phyloP scores from a whole-genome alignment of 257 asterid species.

The Catharanthus roseus region DNA sequence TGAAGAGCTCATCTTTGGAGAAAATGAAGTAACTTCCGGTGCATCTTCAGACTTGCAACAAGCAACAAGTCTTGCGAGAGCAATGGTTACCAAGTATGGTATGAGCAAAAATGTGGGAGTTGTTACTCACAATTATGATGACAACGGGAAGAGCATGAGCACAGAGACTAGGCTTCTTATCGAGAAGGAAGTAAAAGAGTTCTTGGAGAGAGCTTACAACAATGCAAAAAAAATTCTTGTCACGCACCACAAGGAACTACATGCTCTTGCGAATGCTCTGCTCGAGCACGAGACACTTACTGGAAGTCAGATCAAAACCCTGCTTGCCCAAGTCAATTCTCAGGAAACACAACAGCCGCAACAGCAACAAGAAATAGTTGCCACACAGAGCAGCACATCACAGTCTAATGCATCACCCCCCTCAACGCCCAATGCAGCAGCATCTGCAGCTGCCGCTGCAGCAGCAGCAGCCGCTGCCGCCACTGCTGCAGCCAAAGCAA shows the following conservation, averaged over 20 bases:
- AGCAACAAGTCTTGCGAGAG: conserved; percentile 70
- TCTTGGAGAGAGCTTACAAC: conserved; percentile 58
- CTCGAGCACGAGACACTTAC: conserved; percentile 77
- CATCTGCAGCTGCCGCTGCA: conserved; percentile 40
- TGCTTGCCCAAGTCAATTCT: conserved; percentile 49
- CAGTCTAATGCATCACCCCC: conserved; percentile 36
- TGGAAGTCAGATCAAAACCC: conserved; percentile 61
- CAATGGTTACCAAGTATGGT: conserved; percentile 80
- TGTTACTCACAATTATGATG: conserved; percentile 69
- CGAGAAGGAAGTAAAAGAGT: conserved; percentile 63
- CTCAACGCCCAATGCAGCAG: conserved; percentile 43
- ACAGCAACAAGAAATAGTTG: conserved; percentile 33
- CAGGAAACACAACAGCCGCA: conserved; percentile 31
- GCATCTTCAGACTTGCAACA: conserved; percentile 70
- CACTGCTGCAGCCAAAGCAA: conserved; percentile 61
- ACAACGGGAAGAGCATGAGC: conserved; percentile 87
- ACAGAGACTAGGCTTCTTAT: conserved; percentile 75
- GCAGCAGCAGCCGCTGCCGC: conserved; percentile 52
- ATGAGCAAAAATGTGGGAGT: conserved; percentile 81
- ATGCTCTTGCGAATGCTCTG: conserved; percentile 76
- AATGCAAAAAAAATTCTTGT: conserved; percentile 64
- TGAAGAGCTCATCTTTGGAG: conserved; percentile 85
- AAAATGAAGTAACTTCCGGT: conserved; percentile 83
- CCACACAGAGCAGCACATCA: conserved; percentile 32
- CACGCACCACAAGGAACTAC: conserved; percentile 58